Base-by-base conservation (phyloP, 2,329 filamentous ascomycete genomes). In the Colletotrichum lini region DNA sequence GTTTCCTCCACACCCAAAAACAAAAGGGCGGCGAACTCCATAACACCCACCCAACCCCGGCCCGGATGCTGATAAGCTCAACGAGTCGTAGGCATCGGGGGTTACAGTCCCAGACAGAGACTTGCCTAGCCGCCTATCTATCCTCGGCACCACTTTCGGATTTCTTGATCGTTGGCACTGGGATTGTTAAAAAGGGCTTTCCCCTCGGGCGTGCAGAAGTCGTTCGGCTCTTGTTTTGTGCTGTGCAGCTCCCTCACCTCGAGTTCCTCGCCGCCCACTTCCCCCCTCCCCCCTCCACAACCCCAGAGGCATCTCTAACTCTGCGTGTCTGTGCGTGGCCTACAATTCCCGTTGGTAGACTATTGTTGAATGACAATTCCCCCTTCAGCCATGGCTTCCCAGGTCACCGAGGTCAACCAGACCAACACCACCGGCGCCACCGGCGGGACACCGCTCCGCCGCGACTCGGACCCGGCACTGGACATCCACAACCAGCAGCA, bases 401-500 rank as follows among this genome's bases (percentile, higher is more conserved):
- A 72, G 18, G 60, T 70, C 66, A 65, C 66, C 66, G 67, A 66
- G 44, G 70, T 65, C 67, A 52, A 50, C 54, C 49, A 65, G 54
- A 61, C 60, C 68, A 45, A 54, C 58, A 58, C 44, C 59, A 59
- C 72, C 47, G 52, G 26, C 26, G 26, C 49, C 59, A 38, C 57
- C 52, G 67, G 61, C 30, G 60, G 45, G 57, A 63, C 72, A 42
- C 66, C 63, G 44, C 61, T 75, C 70, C 77, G 77, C 49, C 75
- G 77, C 71, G 78, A 77, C 68, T 73, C 78, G 35, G 79, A 80
- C 65, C 79, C 79, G 45, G 79, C 79, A 21, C 77, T 82, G 61
- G 79, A 84, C 49, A 78, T 80, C 54, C 73, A 77, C 16, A 78
- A 84, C 75, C 84, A 86, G 77, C 84, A 85, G 66, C 78, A 75